Evolutionary conservation across 2,329 filamentous ascomycete species (phyloP), one percentile per base, ranked within the genome.

Genomic region (Anisogramma anomala): DNA sequence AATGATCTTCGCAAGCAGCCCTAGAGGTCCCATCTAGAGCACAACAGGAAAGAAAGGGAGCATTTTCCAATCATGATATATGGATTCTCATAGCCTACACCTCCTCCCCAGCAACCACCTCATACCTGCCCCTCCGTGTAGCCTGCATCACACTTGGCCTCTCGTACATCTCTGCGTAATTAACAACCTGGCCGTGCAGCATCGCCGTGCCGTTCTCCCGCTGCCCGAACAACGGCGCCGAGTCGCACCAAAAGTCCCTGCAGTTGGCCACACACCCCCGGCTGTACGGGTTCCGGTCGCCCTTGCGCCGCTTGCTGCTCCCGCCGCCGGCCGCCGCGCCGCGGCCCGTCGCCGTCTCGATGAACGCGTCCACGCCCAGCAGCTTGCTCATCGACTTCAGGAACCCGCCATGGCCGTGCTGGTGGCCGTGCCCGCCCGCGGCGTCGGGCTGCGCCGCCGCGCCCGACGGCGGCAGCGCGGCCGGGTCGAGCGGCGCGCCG

Each of bases 171-270:
- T 74, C 75, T 15, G 83, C 84, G 60, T 95, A 98, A 62, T 95
- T 86, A 34, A 98, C 76, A 28, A 72, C 66, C 53, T 83, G 72
- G 2, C 91, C 89, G 11, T 79, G 84, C 6, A 98, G 64, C 58
- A 87, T 65, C 0, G 83, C 87, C 32, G 71, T 70, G 10, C 88
- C 88, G 37, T 75, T 81, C 53, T 84, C 77, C 43, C 82, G 73
- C 52, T 71, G 76, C 9, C 82, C 78, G 57, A 94, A 89, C 14
- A 94, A 60, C 0, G 89, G 83, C 2, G 84, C 80, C 2, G 84
- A 78, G 57, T 96, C 91, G 54, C 84, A 89, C 86, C 88, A 96
- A 59, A 98, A 98, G 61, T 98, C 93, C 50, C 77, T 82, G 62
- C 91, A 98, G 57, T 98, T 98, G 45, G 79, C 74, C n/a, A 93